These are phyloP conservation scores for Triticum timopheevii DNA, from an alignment of 176 grass and related monocot genomes.

Conservation along the genomic window DNA sequence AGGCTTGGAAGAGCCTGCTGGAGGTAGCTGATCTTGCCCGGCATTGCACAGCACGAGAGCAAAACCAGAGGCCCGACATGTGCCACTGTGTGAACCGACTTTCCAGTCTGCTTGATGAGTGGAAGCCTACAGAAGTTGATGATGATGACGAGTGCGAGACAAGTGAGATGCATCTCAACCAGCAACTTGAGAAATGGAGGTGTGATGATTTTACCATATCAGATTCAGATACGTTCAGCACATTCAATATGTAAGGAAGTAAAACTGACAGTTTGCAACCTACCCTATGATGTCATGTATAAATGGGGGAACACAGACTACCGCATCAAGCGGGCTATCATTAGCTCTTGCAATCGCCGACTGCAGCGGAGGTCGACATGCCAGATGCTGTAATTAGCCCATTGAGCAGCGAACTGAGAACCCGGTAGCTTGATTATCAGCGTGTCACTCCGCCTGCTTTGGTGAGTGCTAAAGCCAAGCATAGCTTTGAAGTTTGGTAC, in stretches of 20 bases:
- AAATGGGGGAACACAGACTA: slow-evolving; percentile 1
- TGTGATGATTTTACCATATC: slow-evolving; percentile 55
- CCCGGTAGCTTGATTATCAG: background rate
- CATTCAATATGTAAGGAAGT: slow-evolving; percentile 28
- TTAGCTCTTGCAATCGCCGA: background rate
- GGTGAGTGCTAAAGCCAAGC: slow-evolving; percentile 17
- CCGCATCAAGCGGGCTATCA: slow-evolving; percentile 5
- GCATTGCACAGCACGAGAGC: slow-evolving; percentile 80
- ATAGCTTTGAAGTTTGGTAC: slow-evolving; percentile 9
- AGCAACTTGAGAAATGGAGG: slow-evolving; percentile 75
- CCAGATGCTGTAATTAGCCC: slow-evolving; percentile 13
- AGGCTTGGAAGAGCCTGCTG: slow-evolving; percentile 55
- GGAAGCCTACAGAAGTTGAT: slow-evolving; percentile 50
- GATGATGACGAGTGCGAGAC: slow-evolving; percentile 41
- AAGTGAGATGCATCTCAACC: slow-evolving; percentile 46
- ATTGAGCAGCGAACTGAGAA: slow-evolving; percentile 15
- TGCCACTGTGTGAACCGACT: slow-evolving; percentile 83
- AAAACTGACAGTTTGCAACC: slow-evolving; percentile 15
- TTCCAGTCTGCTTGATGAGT: slow-evolving; percentile 62
- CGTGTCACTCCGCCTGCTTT: background rate
- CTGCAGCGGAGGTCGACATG: slow-evolving; percentile 7
- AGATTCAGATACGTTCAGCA: slow-evolving; percentile 46
- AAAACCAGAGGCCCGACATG: slow-evolving; percentile 84
- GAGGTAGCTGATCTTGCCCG: slow-evolving; percentile 88
- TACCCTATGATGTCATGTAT: background rate